Percentiles rank a stretch among this genome's conserved stretches.
These are phyloP conservation scores for Thalia dealbata DNA, from an alignment of 176 grass and related monocot species.

Conservation along the genomic window DNA sequence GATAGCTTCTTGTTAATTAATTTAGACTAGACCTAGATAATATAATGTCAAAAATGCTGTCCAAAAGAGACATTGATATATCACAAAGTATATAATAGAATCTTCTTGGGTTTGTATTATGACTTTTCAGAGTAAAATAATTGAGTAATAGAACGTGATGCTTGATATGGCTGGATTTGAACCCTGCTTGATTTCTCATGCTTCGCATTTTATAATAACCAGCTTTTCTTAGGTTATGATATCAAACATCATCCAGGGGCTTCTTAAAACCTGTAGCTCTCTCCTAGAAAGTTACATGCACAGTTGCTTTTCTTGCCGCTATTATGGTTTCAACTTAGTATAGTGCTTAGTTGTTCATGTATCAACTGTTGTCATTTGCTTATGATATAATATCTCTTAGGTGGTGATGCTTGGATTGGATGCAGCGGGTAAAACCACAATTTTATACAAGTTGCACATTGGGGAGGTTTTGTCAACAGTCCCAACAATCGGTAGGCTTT, in stretches of 20 bases:
- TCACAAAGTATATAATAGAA: too few species aligned
- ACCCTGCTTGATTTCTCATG: neutral
- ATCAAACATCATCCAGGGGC: conserved; percentile 4
- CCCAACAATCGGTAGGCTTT: conserved; percentile 69
- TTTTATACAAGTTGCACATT: conserved; percentile 92
- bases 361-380: too few species aligned
- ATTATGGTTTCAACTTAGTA: too few species aligned
- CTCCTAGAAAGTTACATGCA: too few species aligned
- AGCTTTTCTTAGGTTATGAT: neutral
- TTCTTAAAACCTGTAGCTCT: neutral
- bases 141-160: neutral
- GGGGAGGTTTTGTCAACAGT: conserved; percentile 93
- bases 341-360: too few species aligned
- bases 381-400: neutral
- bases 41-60: too few species aligned
- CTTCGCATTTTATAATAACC: neutral
- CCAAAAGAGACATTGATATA: too few species aligned
- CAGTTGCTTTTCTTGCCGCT: too few species aligned
- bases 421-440: conserved; percentile 46
- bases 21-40: too few species aligned
- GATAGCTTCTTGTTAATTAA: too few species aligned
- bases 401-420: conserved; percentile 86
- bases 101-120: too few species aligned
- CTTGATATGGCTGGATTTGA: neutral
- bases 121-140: too few species aligned